Evolutionary conservation across 495 filamentous ascomycete species (phyloP), one percentile per base, ranked within the genome.

Genomic region (Daldinia decipiens): DNA sequence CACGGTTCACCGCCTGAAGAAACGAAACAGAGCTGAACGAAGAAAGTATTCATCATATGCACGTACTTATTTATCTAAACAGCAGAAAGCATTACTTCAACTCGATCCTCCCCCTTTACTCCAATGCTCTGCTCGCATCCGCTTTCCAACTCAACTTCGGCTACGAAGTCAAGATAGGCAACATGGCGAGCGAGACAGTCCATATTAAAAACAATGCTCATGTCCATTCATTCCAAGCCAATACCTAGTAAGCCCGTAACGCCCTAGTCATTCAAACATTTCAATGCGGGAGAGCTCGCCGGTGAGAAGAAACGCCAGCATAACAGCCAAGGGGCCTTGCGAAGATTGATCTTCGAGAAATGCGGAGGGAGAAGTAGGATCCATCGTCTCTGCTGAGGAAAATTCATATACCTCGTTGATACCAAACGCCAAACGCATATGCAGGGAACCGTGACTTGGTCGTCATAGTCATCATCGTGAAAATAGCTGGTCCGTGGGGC

Each of bases 401-500:
- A 73, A 61, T 66, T 52, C 73, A 61, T 62, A 62, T 62, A 56
- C 45, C 61, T 64, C 54, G 36, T 69, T 45, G 62, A 72, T 68
- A 63, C 74, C 59, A 58, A 78, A 78, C 74, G 70, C 74, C 76
- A 47, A 56, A 53, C 70, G 67, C 54, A 67, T 67, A 78, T 78
- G 74, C 72, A 74, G 53, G 43, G 72, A 73, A 75, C 70, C 60
- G 58, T 75, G 59, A 73, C 55, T 68, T 34, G 58, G 52, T 75
- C 74, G 70, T 78, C 52, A 75, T 67, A 75, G 56, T 78, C 76
- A 55, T 78, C 59, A 78, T 77, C 73, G 68, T 78, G 66, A 72
- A 73, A 71, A 67, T 65, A 63, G 53, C 56, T 36, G 57, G 57
- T 71, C 67, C 57, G 50, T 38, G 64, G 40, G 24, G 13, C 17